Evolutionary conservation across 2,329 filamentous ascomycete genomes (phyloP), one percentile per base, ranked within the genome.

Genomic region (Apiospora malaysiana): DNA sequence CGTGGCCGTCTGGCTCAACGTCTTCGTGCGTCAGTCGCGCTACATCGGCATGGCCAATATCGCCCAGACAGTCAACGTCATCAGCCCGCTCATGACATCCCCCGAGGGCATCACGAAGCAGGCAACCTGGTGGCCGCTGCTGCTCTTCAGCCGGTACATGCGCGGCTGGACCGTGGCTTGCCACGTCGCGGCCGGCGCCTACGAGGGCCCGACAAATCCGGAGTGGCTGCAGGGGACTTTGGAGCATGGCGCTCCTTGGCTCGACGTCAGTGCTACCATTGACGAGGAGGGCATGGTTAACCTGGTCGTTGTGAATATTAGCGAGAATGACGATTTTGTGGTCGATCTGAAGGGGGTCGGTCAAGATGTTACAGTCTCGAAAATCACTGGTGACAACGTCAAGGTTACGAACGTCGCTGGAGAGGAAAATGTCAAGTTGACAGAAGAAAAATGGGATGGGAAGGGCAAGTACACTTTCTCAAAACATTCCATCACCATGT

Each of bases 21-120:
- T 93, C 27, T 94, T 95, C 75, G 82, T 94, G 49, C 89, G 92
- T 1, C 92, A 95, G 82, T 87, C 89, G 75, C 87, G 86, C 76
- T 85, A 92, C 80, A 81, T 95, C 47, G 92, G 91, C 76, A 94
- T 94, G 92, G 91, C 92, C 46, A 94, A 92, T 78, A 91, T 95
- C 70, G 93, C 92, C 1, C 92, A 94, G 81, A 90, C 86, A 68
- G 91, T 94, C 73, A 94, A 95, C 78, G 92, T 94, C 71, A 94
- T 94, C 76, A 90, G 88, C 0, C 93, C 92, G 1, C 84, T 94
- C 14, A 93, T 94, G 90, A 94, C 93, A 0, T 90, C 85, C 2
- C 83, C 85, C 69, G 81, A 85, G 0, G 91, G 92, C 0, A 81
- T 94, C 66, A 79, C 90, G 67, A 91, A 90, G 82, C 92, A 94